Percentiles rank a stretch among this genome's conserved stretches.
These are phyloP conservation scores for Leishmania turanica DNA, from an alignment of 208 protist genomes.

Conservation along the genomic window DNA sequence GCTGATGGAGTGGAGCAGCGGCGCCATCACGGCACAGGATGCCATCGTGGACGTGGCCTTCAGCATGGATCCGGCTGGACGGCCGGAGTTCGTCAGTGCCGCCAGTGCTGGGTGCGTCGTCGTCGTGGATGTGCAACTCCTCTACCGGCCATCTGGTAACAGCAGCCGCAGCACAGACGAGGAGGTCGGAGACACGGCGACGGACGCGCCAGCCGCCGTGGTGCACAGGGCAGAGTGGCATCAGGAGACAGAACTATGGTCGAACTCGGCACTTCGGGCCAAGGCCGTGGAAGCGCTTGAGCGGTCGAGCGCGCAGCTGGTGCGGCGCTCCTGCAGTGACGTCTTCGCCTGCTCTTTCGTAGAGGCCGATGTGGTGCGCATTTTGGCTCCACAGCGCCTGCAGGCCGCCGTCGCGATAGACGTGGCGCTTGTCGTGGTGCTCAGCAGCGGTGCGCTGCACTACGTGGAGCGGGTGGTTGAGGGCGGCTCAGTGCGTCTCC, in stretches of 20 bases:
- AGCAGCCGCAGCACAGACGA: neutral
- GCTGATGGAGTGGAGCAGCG: slow-evolving; percentile 35
- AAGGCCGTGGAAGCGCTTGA: slow-evolving; percentile 43
- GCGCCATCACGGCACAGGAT: slow-evolving; percentile 36
- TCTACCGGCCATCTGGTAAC: slow-evolving; percentile 3
- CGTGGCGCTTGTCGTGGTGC: slow-evolving; percentile 64
- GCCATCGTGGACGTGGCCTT: slow-evolving; percentile 49
- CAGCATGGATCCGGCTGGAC: slow-evolving; percentile 60
- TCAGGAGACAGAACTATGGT: neutral
- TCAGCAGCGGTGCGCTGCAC: slow-evolving; percentile 56
- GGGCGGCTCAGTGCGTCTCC: slow-evolving; percentile 57
- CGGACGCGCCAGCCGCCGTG: neutral
- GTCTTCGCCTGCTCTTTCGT: slow-evolving; percentile 41
- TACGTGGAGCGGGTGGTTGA: slow-evolving; percentile 58
- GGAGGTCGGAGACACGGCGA: neutral
- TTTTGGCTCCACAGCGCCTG: slow-evolving; percentile 55
- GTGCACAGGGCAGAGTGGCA: neutral
- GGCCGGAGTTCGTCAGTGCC: slow-evolving; percentile 60
- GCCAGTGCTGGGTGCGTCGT: slow-evolving; percentile 48
- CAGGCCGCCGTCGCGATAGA: slow-evolving; percentile 62
- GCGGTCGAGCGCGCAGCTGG: slow-evolving; percentile 5
- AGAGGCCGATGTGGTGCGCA: slow-evolving; percentile 51
- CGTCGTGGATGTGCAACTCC: slow-evolving; percentile 43
- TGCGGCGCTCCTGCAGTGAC: slow-evolving; percentile 33
- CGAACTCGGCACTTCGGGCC: slow-evolving; percentile 22